Evolutionary conservation across 345 rosid species (phyloP).

Genomic region (Lepidium africanum): DNA sequence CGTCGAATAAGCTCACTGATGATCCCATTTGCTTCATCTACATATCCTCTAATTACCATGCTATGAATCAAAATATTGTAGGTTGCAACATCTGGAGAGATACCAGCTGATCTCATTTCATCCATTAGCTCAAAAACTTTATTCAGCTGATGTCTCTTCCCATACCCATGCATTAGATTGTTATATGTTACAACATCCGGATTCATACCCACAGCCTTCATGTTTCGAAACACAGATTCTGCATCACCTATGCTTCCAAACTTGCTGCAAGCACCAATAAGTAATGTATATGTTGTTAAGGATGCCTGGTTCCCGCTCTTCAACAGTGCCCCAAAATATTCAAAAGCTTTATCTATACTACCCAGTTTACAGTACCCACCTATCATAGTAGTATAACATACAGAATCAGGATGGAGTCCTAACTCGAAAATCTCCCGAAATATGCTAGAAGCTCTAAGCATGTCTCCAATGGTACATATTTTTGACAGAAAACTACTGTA

Average conservation of each 20-base stretch:
- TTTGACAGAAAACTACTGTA: constrained; percentile 43
- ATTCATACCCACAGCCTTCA: constrained; percentile 25
- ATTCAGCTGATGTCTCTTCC: constrained; percentile 37
- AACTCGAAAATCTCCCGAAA: constrained; percentile 38
- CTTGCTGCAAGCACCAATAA: constrained; percentile 37
- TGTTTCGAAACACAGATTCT: constrained; percentile 24
- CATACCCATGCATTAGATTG: constrained; percentile 38
- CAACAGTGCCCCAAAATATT: constrained; percentile 37
- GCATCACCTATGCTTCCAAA: constrained; percentile 29
- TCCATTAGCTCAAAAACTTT: constrained; percentile 40
- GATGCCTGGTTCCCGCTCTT: constrained; percentile 37
- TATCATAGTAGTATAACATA: constrained; percentile 37
- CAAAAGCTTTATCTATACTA: constrained; percentile 30
- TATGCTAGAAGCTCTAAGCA: constrained; percentile 33
- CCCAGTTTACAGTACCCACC: constrained; percentile 35
- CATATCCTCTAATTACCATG: constrained; percentile 36
- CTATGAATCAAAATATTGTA: constrained; percentile 45
- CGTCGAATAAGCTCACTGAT: constrained; percentile 39
- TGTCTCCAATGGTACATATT: constrained; percentile 32
- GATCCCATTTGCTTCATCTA: constrained; percentile 36
- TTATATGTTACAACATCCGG: constrained; percentile 44
- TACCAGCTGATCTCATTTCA: constrained; percentile 35
- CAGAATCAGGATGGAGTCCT: constrained; percentile 42
- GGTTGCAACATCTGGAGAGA: constrained; percentile 42
- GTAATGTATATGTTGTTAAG: constrained; percentile 33